These are phyloP conservation scores for Amphibolis antarctica DNA, from an alignment of 106 monocot species.

Conservation along the genomic window DNA sequence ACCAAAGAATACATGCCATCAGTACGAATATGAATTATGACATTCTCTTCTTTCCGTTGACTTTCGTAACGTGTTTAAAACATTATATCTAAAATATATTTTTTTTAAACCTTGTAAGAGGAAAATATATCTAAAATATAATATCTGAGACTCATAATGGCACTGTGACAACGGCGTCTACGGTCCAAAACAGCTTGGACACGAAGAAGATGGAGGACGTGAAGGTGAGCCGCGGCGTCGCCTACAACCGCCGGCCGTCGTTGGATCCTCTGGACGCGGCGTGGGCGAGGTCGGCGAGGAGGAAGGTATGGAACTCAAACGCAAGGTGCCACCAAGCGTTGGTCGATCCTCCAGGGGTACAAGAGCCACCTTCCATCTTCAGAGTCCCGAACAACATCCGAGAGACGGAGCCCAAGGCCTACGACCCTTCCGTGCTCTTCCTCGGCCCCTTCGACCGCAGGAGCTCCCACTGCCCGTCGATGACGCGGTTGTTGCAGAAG, in stretches of 20 bases:
- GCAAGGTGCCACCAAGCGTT: not conserved
- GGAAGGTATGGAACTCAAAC: not conserved
- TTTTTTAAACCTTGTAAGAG: too few species aligned
- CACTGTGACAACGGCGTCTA: too few species aligned
- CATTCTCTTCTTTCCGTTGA: too few species aligned
- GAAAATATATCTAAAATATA: too few species aligned
- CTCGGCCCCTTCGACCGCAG: not conserved
- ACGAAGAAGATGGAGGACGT: too few species aligned
- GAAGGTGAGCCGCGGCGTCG: not conserved
- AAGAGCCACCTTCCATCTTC: not conserved
- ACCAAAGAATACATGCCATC: too few species aligned
- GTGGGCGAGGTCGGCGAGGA: not conserved
- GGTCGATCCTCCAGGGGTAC: not conserved
- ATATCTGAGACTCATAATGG: too few species aligned
- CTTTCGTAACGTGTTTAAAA: too few species aligned
- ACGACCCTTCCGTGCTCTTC: not conserved
- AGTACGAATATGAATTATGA: too few species aligned
- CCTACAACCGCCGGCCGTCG: not conserved
- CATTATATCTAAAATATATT: too few species aligned
- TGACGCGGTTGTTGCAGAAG: not conserved
- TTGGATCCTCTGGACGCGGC: not conserved
- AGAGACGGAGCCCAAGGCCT: not conserved
- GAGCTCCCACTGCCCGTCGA: not conserved
- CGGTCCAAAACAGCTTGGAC: too few species aligned
- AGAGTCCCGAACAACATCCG: constrained; percentile 3